phyloP scores from a whole-genome alignment of 2,329 filamentous ascomycete genomes.

The Aspergillus viridinutans region DNA sequence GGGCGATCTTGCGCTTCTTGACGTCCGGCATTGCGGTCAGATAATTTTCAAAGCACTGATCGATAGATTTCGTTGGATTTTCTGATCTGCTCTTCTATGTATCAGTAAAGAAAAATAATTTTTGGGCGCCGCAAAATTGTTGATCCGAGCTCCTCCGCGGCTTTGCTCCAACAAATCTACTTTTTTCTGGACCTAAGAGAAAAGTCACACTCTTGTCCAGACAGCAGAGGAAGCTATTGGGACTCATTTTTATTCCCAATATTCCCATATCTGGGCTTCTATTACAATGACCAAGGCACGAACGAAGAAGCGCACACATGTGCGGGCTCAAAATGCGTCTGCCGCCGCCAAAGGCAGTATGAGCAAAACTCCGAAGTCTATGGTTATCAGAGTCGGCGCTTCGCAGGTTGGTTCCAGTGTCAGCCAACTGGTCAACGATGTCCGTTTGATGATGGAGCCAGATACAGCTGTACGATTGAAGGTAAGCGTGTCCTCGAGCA shows the following conservation, averaged over 20 bases:
- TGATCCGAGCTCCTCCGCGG: conserved; percentile 33
- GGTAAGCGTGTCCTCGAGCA: conserved; percentile 31
- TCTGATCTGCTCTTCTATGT: background rate
- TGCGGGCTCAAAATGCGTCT: conserved; percentile 58
- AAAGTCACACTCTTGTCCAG: conserved; percentile 18
- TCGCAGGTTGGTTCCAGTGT: conserved; percentile 89
- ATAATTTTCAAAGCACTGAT: background rate
- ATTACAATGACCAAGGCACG: conserved; percentile 69
- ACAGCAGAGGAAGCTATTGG: conserved; percentile 7
- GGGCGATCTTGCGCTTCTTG: conserved; percentile 40
- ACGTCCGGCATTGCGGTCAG: conserved; percentile 29
- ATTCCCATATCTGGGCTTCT: conserved; percentile 1
- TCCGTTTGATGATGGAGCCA: conserved; percentile 91
- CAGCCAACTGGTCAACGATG: conserved; percentile 85
- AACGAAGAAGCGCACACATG: conserved; percentile 85
- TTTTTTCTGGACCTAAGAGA: conserved; percentile 34
- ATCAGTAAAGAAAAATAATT: conserved; percentile 24
- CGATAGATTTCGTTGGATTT: conserved; percentile 8
- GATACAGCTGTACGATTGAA: conserved; percentile 85
- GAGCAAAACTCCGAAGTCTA: conserved; percentile 77
- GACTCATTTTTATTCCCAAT: conserved; percentile 3
- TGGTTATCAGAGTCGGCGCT: conserved; percentile 96
- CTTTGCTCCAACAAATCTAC: conserved; percentile 22
- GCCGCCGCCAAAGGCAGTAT: conserved; percentile 50
- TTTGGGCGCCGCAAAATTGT: conserved; percentile 32